A percentile compares a stretch with the other conserved stretches of the same genome.
Evolutionary conservation across 164 flowering plant genomes (phyloP).

Genomic region (Vitis cinerea): DNA sequence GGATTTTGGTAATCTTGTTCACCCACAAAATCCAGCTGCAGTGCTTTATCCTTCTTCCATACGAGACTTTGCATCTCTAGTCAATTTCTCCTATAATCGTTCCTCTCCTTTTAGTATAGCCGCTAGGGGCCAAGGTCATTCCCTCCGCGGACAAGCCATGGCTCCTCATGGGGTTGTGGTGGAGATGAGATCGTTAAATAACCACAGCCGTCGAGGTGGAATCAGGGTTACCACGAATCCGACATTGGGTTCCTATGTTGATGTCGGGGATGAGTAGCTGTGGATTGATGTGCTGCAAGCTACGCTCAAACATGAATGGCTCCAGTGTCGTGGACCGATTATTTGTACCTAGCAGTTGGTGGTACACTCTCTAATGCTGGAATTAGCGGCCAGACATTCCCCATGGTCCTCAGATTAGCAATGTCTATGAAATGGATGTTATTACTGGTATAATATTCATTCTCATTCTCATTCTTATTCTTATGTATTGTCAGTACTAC

Average conservation of each 20-base stretch:
- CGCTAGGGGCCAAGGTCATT: constrained; percentile 77
- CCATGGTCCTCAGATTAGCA: constrained; percentile 90
- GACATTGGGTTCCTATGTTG: constrained; percentile 34
- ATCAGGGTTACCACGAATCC: constrained; percentile 34
- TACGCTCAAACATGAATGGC: constrained; percentile 61
- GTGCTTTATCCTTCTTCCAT: constrained; percentile 62
- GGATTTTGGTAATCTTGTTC: constrained; percentile 61
- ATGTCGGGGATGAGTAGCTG: constrained; percentile 73
- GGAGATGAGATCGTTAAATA: constrained; percentile 56
- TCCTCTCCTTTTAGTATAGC: constrained; percentile 47
- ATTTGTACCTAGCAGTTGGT: constrained; percentile 78
- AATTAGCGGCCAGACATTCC: constrained; percentile 75
- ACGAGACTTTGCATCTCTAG: constrained; percentile 44
- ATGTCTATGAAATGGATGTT: constrained; percentile 80
- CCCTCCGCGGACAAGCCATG: constrained; percentile 75
- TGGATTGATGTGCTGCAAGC: constrained; percentile 75
- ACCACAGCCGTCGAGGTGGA: constrained; percentile 9
- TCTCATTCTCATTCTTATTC: too few species aligned
- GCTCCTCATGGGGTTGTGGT: constrained; percentile 72
- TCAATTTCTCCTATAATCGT: constrained; percentile 35
- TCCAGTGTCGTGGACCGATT: constrained; percentile 89
- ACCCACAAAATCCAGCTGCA: constrained; percentile 37
- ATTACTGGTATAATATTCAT: constrained; percentile 46
- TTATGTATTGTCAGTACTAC: too few species aligned
- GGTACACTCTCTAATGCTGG: constrained; percentile 95